Conservation (phyloP, 176 grass and related monocot genomes). For the Pharus latifolius region DNA sequence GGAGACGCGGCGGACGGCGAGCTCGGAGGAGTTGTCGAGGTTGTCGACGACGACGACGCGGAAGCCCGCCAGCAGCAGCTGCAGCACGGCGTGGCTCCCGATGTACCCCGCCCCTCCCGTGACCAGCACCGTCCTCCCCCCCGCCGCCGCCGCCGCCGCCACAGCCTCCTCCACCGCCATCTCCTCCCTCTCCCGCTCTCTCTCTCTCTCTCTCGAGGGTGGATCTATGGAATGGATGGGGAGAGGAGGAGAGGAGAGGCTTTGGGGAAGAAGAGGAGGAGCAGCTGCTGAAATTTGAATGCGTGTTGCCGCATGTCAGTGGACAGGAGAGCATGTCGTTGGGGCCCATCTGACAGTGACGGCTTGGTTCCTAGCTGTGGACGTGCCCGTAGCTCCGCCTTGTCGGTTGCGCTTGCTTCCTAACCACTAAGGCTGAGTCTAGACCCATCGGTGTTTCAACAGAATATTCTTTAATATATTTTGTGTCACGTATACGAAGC, state of each 20-base stretch:
- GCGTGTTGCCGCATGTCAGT: constrained; percentile 12
- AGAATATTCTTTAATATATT: too few species aligned
- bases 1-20: constrained; percentile 55
- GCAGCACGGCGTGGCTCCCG: constrained; percentile 88
- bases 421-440: too few species aligned
- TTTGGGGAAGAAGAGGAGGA: not conserved
- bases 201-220: not conserved
- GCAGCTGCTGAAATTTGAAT: constrained; percentile 31
- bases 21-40: constrained; percentile 74
- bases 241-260: not conserved
- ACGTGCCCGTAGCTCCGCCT: not conserved
- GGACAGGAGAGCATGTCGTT: constrained; percentile 10
- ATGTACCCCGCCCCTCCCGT: constrained; percentile 92
- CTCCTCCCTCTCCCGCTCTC: not conserved
- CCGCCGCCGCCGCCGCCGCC: not conserved
- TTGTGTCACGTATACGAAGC: too few species aligned
- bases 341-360: constrained; percentile 13
- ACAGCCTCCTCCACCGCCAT: constrained; percentile 9
- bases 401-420: not conserved
- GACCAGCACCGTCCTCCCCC: constrained; percentile 58
- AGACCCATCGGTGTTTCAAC: too few species aligned
- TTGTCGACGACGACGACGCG: constrained; percentile 66
- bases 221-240: not conserved
- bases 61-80: constrained; percentile 61
- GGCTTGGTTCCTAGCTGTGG: not conserved